Base-by-base conservation (phyloP, 1,284 basidiomycete genomes). In the Apiotrichum siamense region DNA sequence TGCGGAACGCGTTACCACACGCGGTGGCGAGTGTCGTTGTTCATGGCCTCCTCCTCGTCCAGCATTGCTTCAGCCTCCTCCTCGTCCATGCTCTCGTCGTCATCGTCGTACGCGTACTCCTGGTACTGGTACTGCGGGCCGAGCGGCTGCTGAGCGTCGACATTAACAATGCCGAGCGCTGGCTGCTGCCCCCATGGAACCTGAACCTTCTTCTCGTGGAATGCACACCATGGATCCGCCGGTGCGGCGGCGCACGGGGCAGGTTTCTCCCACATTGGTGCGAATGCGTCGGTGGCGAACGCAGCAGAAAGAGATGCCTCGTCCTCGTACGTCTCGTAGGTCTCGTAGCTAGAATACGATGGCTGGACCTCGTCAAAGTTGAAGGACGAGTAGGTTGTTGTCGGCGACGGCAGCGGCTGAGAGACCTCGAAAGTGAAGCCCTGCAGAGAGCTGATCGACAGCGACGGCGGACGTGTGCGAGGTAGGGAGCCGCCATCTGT, bases 231-330 rank as follows among this genome's bases (percentile, higher is more conserved):
- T 23, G 37, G 46, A 38, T 47, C 46, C 26, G 27, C 27, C 12
- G 36, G 21, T 3, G 33, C 33, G 18, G 46, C 46, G 2, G 25
- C 26, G 7, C n/a, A 13, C 3, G 33, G 17, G 12, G 21, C 31
- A 3, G 3, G 23, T 24, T 45, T 33, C 33, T 45, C 44, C 44
- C 48, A 46, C 40, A 50, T 49, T 13, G 56, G 49, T 2, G 52
- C 52, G 24, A 57, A 57, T 0, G 56, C 56, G 32, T 57, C 56
- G 35, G 52, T 52, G 25, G 56, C 56, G n/a, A 57, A 57, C 3
- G 56, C 52, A 11, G 49, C 44, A 20, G 44, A 44, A 24, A 57
- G 56, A 25, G 43, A 44, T 9, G 39, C 50, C 26, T 52, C 50
- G 31, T 50, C 48, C 24, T 47, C 44, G 32, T 48, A 40, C 24